Base-by-base conservation (phyloP, 2,329 filamentous ascomycete genomes). In the Bipolaris zeicola region DNA sequence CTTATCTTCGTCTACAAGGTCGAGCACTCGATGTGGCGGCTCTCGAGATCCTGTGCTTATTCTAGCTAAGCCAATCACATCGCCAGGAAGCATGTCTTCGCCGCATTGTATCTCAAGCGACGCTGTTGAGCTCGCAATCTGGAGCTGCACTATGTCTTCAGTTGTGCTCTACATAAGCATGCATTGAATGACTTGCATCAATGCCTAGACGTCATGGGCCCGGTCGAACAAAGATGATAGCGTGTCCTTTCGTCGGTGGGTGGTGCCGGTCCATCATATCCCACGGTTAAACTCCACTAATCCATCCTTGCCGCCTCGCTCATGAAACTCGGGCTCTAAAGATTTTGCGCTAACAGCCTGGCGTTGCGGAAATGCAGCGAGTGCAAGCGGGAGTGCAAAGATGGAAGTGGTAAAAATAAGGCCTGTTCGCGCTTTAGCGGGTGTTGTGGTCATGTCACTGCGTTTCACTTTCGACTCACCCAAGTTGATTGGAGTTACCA, bases 271-370 rank as follows among this genome's bases (percentile, higher is more conserved):
- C 38, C 47, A 56, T 77, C 80, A 97, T 68, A 99, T 94, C 11
- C 95, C 95, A 70, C 95, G 86, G 77, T 99, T 98, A 78, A 99
- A 98, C 74, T 96, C 91, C n/a, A 99, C 90, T 80, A 92, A 82
- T 0, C 91, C 93, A 52, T 85, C 85, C 62, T 89, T 85, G 0
- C 93, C 94, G 31, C 92, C 93, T 54, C 85, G 85, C 6, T 87
- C 89, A 78, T 89, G 89, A 75, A 99, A 98, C 77, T 96, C 91
- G 61, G 89, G 82, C 82, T 98, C 95, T 54, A 99, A 79, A 48
- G 81, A 87, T 28, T 85, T 83, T 1, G 90, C 92, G 62, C 83
- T 85, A 39, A 98, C 89, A 61, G 86, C 85, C 81, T 99, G 91
- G 62, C 92, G 83, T 79, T 97, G 93, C 3, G 95, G 95, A 79